These are phyloP conservation scores for Aspergillus cavernicola DNA, from an alignment of 495 filamentous ascomycete species.

Conservation along the genomic window DNA sequence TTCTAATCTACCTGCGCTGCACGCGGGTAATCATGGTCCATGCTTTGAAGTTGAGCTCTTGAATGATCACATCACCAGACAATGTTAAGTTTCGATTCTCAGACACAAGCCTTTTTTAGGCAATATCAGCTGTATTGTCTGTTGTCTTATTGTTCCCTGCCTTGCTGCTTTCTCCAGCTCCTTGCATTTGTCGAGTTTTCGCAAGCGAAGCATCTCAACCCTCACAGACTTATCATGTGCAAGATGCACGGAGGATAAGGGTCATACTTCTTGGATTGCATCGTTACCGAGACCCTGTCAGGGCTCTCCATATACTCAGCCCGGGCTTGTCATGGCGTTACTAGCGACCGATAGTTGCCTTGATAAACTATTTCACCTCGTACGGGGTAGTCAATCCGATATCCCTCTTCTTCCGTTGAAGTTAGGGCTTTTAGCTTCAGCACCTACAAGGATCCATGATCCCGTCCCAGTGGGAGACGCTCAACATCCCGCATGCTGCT, in stretches of 20 bases:
- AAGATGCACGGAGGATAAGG: background rate
- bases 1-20: background rate
- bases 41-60: background rate
- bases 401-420: background rate
- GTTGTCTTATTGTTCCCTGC: background rate
- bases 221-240: background rate
- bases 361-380: background rate
- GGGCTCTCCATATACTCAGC: background rate
- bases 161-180: background rate
- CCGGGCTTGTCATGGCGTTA: background rate
- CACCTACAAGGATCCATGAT: background rate
- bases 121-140: background rate
- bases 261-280: background rate
- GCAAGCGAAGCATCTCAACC: background rate
- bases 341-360: background rate
- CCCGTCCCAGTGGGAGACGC: background rate
- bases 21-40: background rate
- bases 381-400: background rate
- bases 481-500: background rate
- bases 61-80: background rate
- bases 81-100: background rate
- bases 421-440: background rate
- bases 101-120: background rate
- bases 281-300: background rate
- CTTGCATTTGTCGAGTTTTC: constrained; percentile 1